Evolutionary conservation across 169 alveolate species (phyloP).

Genomic region (Plasmodium chabaudi): DNA sequence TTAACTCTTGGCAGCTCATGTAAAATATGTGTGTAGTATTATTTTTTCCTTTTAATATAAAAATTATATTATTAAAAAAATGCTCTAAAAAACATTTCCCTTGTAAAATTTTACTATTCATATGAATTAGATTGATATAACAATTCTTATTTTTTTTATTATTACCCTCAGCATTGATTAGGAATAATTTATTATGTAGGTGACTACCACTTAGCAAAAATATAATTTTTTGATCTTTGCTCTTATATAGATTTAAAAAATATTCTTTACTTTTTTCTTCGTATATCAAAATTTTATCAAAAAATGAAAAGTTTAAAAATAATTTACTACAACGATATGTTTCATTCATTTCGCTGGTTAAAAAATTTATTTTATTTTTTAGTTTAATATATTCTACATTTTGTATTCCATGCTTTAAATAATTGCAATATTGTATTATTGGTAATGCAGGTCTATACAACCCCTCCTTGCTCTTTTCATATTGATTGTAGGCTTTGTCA

Average conservation of each 20-base stretch:
- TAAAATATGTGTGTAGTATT: neutral
- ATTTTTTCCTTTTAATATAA: neutral
- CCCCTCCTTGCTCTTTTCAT: neutral
- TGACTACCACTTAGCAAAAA: constrained; percentile 67
- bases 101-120: neutral
- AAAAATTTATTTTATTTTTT: constrained; percentile 1
- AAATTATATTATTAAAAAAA: constrained; percentile 10
- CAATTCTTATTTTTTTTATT: constrained; percentile 9
- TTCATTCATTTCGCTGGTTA: constrained; percentile 29
- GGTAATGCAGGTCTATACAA: neutral
- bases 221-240: constrained; percentile 40
- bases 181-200: constrained; percentile 22
- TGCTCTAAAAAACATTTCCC: constrained; percentile 38
- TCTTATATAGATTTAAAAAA: constrained; percentile 34
- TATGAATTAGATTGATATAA: neutral
- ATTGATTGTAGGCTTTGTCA: neutral
- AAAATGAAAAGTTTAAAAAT: constrained; percentile 10
- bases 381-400: constrained; percentile 11
- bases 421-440: constrained; percentile 1
- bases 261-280: constrained; percentile 36
- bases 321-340: constrained; percentile 26
- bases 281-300: constrained; percentile 1
- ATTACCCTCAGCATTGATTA: constrained; percentile 7
- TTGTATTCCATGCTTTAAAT: constrained; percentile 21
- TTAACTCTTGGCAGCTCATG: neutral